Evolutionary conservation across 139 green algal genomes (phyloP), one percentile per base, ranked within the genome.

Genomic region (Limnomonas spitsbergensis): DNA sequence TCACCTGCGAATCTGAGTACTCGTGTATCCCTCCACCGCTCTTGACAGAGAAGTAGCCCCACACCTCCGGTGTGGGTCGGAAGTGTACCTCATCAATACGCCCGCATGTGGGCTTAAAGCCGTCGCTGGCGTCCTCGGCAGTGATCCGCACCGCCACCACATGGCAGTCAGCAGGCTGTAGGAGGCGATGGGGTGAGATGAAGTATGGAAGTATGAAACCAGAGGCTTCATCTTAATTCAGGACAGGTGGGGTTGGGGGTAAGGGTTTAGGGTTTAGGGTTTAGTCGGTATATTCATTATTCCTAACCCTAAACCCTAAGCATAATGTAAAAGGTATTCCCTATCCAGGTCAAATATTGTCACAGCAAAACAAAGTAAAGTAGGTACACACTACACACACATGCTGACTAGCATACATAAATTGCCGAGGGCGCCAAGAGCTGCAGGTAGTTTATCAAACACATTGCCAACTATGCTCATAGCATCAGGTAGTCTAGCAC

Each of bases 41-140:
- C 85, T 97, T 96, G 68, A 99, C 93, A 6, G 81, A 93, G 86
- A 99, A 99, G 91, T 98, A 98, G 72, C 93, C 96, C 94, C 96
- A 99, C 75, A 98, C 96, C 47, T 87, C 88, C 4, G 89, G 86
- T 20, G 88, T 89, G 66, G 79, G 76, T 31, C 76, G 80, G 82
- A 97, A 98, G 77, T 80, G 87, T 32, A 99, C 82, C 89, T 98
- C 95, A 38, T 98, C 91, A 66, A 99, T 94, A 35, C 73, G 70
- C 3, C 95, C 95, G 40, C 89, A 93, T 0, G 96, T 99, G 53
- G 96, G 96, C 87, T 98, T 98, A 89, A 99, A 99, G 47, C 95
- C 96, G 61, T 95, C 92, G 32, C 95, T 87, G 0, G 96, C 92
- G 71, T 99, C 94, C 84, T 99, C 96, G 0, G 89, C 92, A 2